Percentiles rank a stretch among this genome's conserved stretches.
phyloP scores from a whole-genome alignment of 169 alveolate species.

The Plasmodium chabaudi region DNA sequence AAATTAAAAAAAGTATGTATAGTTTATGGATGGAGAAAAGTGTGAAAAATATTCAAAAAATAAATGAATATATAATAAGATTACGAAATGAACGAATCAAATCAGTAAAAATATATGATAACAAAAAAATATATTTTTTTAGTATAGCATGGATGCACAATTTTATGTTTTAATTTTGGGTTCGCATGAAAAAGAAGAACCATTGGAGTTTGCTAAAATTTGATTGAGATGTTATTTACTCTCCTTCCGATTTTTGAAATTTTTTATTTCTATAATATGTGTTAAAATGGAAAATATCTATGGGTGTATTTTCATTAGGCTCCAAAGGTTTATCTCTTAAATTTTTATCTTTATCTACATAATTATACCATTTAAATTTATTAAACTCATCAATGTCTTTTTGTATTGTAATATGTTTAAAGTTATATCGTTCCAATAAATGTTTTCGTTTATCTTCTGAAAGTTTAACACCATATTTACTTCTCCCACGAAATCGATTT shows the following conservation, averaged over 20 bases:
- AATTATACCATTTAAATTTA: conserved; percentile 72
- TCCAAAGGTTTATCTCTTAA: conserved; percentile 76
- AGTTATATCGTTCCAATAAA: conserved; percentile 62
- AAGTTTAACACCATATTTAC: conserved; percentile 83
- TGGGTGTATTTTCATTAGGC: conserved; percentile 79
- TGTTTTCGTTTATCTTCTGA: conserved; percentile 78
- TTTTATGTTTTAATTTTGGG: too few relatives aligned
- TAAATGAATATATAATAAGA: too few relatives aligned
- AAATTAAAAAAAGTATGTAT: too few relatives aligned
- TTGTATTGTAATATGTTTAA: conserved; percentile 79
- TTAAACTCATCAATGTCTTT: conserved; percentile 83
- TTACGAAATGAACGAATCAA: too few relatives aligned
- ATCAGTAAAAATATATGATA: too few relatives aligned
- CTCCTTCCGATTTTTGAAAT: conserved; percentile 16
- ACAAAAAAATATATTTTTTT: too few relatives aligned
- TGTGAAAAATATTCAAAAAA: too few relatives aligned
- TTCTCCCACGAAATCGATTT: conserved; percentile 84
- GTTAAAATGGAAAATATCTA: conserved; percentile 83
- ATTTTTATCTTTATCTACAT: conserved; percentile 79
- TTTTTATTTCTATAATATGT: conserved; percentile 80
- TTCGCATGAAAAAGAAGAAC: too few relatives aligned
- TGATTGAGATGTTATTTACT: too few relatives aligned
- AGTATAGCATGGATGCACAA: too few relatives aligned
- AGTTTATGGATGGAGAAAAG: too few relatives aligned
- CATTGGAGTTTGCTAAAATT: too few relatives aligned